Evolutionary conservation across 345 rosid species (phyloP).

Genomic region (Gossypium arboreum): DNA sequence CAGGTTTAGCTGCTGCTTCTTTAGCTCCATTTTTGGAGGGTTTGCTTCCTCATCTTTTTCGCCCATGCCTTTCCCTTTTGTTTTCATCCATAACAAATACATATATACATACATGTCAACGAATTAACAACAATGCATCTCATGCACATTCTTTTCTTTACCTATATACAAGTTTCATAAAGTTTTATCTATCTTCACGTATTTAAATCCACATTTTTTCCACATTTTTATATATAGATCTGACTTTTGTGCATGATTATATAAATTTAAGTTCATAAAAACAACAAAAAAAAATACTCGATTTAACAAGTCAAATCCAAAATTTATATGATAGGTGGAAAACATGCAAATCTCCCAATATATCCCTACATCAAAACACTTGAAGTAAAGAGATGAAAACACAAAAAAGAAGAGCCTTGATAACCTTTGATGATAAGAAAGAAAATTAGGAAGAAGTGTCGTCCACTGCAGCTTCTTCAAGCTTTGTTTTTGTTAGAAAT

Average conservation of each 20-base stretch:
- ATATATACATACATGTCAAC: not conserved
- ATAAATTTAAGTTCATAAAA: no score
- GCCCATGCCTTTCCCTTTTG: not conserved
- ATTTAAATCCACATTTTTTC: no score
- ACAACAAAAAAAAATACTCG: no score
- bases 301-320: no score
- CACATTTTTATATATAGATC: no score
- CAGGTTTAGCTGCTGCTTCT: not conserved
- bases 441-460: not conserved
- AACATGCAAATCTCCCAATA: not conserved
- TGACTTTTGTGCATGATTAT: no score
- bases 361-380: not conserved
- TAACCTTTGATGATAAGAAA: not conserved
- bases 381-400: not conserved
- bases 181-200: no score
- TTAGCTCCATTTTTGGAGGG: not conserved
- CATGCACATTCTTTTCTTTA: no score
- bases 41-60: not conserved
- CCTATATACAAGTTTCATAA: no score
- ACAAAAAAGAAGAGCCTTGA: not conserved
- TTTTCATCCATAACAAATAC: not conserved
- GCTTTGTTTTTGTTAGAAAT: not conserved
- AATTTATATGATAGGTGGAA: no score
- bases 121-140: not conserved
- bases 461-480: not conserved